phyloP scores from a whole-genome alignment of 140 eudicot genomes.

The Flaveria floridana region DNA sequence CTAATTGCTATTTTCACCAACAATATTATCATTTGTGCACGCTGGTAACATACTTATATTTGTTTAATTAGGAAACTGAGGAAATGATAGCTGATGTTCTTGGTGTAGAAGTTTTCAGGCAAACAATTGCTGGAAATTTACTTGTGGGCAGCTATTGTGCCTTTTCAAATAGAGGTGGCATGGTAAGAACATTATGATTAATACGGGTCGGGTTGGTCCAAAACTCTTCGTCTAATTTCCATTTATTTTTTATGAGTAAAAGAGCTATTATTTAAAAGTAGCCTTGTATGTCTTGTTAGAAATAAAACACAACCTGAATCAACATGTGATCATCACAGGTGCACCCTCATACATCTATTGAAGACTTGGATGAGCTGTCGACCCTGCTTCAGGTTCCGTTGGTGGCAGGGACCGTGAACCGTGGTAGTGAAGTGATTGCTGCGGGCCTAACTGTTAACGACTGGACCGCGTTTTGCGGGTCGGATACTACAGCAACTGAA shows the following conservation, averaged over 20 bases:
- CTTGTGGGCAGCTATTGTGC: slow-evolving; percentile 68
- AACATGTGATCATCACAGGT: slow-evolving; percentile 38
- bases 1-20: not conserved
- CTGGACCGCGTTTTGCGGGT: slow-evolving; percentile 80
- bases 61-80: slow-evolving; percentile 58
- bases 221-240: not conserved
- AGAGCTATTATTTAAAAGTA: not conserved
- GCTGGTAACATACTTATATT: slow-evolving; percentile 1
- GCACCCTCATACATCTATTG: slow-evolving; percentile 75
- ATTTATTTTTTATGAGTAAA: not conserved
- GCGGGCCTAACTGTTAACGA: slow-evolving; percentile 73
- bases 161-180: slow-evolving; percentile 60
- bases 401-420: slow-evolving; percentile 82
- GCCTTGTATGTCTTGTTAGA: not conserved
- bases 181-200: slow-evolving; percentile 42
- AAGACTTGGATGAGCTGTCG: slow-evolving; percentile 75
- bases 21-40: not conserved
- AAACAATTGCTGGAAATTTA: slow-evolving; percentile 63
- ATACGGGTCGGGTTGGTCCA: not conserved
- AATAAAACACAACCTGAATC: no score
- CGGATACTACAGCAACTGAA: slow-evolving; percentile 74
- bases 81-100: slow-evolving; percentile 76
- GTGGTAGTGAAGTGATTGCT: slow-evolving; percentile 76
- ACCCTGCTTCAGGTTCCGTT: slow-evolving; percentile 80
- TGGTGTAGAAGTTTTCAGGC: slow-evolving; percentile 77